Evolutionary conservation across 2,329 filamentous ascomycete species (phyloP).

Genomic region (Cercospora sesami): DNA sequence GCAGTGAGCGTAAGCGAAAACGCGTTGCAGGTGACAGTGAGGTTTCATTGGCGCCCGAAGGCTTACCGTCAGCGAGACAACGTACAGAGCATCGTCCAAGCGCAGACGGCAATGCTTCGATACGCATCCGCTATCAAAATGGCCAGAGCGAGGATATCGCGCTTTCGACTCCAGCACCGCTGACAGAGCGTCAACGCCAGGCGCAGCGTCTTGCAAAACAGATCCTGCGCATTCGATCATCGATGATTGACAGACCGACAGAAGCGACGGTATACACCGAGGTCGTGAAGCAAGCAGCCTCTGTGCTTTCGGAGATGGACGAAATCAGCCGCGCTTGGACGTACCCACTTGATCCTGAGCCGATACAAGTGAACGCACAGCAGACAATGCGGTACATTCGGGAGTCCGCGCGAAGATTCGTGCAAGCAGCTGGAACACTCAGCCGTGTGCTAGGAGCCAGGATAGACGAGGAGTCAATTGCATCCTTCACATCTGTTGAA

Average conservation of each 20-base stretch:
- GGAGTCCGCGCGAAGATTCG: slow-evolving; percentile 59
- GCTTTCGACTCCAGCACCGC: slow-evolving; percentile 40
- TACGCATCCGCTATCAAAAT: slow-evolving; percentile 60
- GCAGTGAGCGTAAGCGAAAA: slow-evolving; percentile 57
- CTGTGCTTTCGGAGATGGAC: slow-evolving; percentile 57
- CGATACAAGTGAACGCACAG: slow-evolving; percentile 56
- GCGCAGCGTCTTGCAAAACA: slow-evolving; percentile 59
- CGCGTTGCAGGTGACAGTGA: slow-evolving; percentile 49
- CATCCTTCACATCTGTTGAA: slow-evolving; percentile 33
- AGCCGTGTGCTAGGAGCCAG: slow-evolving; percentile 57
- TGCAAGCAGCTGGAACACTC: slow-evolving; percentile 62
- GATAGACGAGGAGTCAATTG: slow-evolving; percentile 43
- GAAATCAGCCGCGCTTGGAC: slow-evolving; percentile 55
- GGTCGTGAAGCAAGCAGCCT: slow-evolving; percentile 42
- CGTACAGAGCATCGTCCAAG: slow-evolving; percentile 46
- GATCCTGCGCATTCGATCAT: slow-evolving; percentile 55
- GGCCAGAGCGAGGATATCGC: slow-evolving; percentile 61
- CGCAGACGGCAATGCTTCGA: slow-evolving; percentile 45
- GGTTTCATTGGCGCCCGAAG: slow-evolving; percentile 42
- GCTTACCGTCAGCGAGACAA: slow-evolving; percentile 47
- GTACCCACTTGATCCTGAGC: slow-evolving; percentile 59
- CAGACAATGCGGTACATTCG: slow-evolving; percentile 58
- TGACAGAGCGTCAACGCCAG: slow-evolving; percentile 54
- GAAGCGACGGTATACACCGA: slow-evolving; percentile 34
- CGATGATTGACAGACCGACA: slow-evolving; percentile 54